Evolutionary conservation across 768 basidiomycete species (phyloP), one percentile per base, ranked within the genome.

Genomic region (Amanita phalloides): DNA sequence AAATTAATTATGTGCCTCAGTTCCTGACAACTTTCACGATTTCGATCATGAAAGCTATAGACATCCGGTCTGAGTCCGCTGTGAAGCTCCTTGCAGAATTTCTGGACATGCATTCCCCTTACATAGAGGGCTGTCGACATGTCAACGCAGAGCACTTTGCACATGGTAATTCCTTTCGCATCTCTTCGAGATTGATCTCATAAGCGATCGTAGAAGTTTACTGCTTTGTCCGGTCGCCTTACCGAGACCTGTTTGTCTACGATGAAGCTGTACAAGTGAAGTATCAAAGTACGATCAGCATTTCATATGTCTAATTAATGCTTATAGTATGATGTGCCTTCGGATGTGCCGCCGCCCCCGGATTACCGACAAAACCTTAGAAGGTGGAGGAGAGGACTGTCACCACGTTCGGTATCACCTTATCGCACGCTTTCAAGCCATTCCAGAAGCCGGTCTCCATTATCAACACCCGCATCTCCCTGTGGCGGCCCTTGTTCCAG

Each of bases 101-200:
- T 67, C 73, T 97, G 44, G 93, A 97, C 61, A 75, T 89, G 64
- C 85, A 84, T 56, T 66, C 68, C 3, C 73, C 76, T 2, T 81
- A 82, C 54, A 62, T 63, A 20, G 74, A 77, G 44, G 83, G 82
- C 6, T 69, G 71, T 23, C 73, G 82, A 50, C 73, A 77, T 53
- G 66, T 72, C 23, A 87, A 90, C 58, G 87, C 93, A 9, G 93
- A 97, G 62, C 93, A 96, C 65, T 94, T 96, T 68, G 89, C 86
- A 6, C 93, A 97, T 67, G 91, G 90, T 90, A 58, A 58, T 77
- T 66, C n/a, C 48, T 42, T 23, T 47, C 56, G 42, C 10, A n/a
- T 55, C 48, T 28, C 39, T 44, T 45, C 39, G 37, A 20, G 20
- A 30, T 17, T 3, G 10, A 32, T 21, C 35, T 41, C 6, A 53